Base-by-base conservation (phyloP, 2,329 filamentous ascomycete genomes). In the Macrophomina tecta region DNA sequence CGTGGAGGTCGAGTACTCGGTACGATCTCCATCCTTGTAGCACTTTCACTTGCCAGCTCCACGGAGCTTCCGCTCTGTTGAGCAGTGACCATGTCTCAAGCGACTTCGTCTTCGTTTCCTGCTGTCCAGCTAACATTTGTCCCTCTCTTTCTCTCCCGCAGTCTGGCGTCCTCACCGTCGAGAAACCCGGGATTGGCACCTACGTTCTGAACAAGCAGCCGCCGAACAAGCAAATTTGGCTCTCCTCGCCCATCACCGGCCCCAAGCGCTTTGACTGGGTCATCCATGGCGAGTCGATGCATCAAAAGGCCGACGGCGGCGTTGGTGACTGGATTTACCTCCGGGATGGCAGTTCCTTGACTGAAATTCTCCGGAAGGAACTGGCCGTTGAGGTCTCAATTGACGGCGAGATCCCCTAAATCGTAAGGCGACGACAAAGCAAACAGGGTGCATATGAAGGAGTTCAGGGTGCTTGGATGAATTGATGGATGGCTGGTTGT, bases 161-260 rank as follows among this genome's bases (percentile, higher is more conserved):
- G 94, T 87, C 92, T 64, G 94, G 95, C 65, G 93, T 98, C 66
- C 85, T 98, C 72, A 93, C 89, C 69, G 84, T 98, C 74, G 84
- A 82, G 6, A 87, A 92, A 72, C 87, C 88, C 1, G 82, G 85
- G 12, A 83, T 88, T 61, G 93, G 94, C 69, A 94, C 88, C 36
- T 99, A 96, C 77, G 92, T 99, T 68, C 86, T 99, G 81, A 99
- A 99, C 87, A 99, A 99, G 81, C 95, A 99, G 79, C 95, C 95
- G 0, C 93, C 94, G 23, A 98, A 97, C 84, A 95, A 93, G 84
- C 95, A 90, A 74, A 97, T 99, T 76, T 99, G 95, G 95, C 88
- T 98, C 53, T 95, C 92, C 45, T 97, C 93, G 51, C 95, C 95
- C 4, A 83, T 93, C 64, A 94, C 92, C 5, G 95, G 95, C 0